Base-by-base conservation (phyloP, 2,329 filamentous ascomycete genomes). In the Fusarium xyrophilum region DNA sequence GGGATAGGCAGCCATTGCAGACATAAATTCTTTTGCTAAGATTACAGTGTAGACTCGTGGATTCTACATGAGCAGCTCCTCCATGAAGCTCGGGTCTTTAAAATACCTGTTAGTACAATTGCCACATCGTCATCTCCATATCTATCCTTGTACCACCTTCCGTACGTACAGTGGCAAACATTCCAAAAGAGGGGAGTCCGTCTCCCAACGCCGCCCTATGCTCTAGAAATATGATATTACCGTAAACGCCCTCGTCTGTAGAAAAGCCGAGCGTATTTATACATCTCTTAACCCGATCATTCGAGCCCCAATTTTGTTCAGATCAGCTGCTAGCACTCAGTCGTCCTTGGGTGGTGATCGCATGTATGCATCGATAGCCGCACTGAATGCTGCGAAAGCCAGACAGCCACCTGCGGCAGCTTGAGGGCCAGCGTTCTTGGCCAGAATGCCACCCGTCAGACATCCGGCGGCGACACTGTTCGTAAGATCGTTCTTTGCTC, bases 291-390 rank as follows among this genome's bases (percentile, higher is more conserved):
- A 56, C 23, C 40, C 36, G 30, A 40, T 33, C 50, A 44, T 35
- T 65, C 47, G 54, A 14, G 27, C 33, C 27, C 35, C n/a, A 5
- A 15, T 50, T 52, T 40, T 59, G 44, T 25, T 30, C 38, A 17
- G 48, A 21, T 64, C 53, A 15, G 7, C 61, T 19, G 33, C n/a
- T 19, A 28, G 27, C 9, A 23, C 53, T 56, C 82, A 85, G 61
- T 88, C 85, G 50, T 89, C 88, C 78, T 82, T 88, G 70, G 91
- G 91, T 84, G 91, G 91, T 84, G 91, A 90, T 73, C 92, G 82
- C 93, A 97, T 93, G 78, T 93, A 97, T 36, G 88, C 89, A 84
- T 98, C 95, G 77, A 98, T 97, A 1, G 94, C 95, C 17, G 92
- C 89, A 78, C 89, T 92, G 74, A 98, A 98, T 2, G 93, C 94